Conservation (phyloP, 345 rosid species). For the rapeseed (Brassica napus) region DNA sequence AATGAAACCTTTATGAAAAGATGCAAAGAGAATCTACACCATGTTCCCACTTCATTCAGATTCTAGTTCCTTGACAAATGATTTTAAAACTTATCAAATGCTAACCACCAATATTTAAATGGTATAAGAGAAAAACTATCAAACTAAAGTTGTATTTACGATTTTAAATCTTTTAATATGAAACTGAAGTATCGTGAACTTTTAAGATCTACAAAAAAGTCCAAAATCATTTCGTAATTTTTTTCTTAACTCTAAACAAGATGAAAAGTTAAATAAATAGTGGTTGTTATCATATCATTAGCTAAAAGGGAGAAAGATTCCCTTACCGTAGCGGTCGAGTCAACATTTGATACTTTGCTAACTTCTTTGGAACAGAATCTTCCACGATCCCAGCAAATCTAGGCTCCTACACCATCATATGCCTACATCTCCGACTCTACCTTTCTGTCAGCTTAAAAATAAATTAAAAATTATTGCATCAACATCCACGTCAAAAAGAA, state of each 20-base stretch:
- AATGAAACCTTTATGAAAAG: neutral
- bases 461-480: neutral
- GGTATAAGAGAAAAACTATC: neutral
- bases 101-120: neutral
- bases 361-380: slow-evolving; percentile 32
- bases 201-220: neutral
- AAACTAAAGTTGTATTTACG: neutral
- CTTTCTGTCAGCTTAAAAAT: slow-evolving; percentile 15
- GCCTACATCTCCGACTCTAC: neutral
- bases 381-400: slow-evolving; percentile 11
- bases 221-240: neutral
- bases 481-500: slow-evolving; percentile 14
- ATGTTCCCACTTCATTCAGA: slow-evolving; percentile 1
- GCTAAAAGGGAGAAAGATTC: slow-evolving; percentile 19
- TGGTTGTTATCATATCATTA: slow-evolving; percentile 1
- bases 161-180: neutral
- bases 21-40: slow-evolving; percentile 23
- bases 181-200: neutral
- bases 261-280: neutral
- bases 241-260: neutral
- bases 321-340: slow-evolving; percentile 25
- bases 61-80: slow-evolving; percentile 16
- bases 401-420: slow-evolving; percentile 14
- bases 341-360: slow-evolving; percentile 37
- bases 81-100: neutral